These are phyloP conservation scores for Diversispora eburnea DNA, from an alignment of 192 early-diverging fungal genomes.

Conservation along the genomic window DNA sequence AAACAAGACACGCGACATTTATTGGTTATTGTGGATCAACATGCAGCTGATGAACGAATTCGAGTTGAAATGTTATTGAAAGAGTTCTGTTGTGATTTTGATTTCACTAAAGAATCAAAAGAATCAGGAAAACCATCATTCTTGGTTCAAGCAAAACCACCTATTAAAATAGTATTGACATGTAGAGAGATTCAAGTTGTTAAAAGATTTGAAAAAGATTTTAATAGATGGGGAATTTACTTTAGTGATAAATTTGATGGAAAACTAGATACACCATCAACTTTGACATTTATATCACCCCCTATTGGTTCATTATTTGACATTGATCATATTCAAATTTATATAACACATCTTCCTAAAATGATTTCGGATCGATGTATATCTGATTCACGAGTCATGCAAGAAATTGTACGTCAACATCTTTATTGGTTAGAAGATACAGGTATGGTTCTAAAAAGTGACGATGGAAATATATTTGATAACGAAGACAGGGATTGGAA, in stretches of 20 bases:
- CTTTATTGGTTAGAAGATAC: constrained; percentile 44
- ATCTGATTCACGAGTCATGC: constrained; percentile 42
- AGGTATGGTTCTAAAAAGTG: background rate
- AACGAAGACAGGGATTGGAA: constrained; percentile 19
- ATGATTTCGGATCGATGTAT: constrained; percentile 63
- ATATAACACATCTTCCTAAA: constrained; percentile 47
- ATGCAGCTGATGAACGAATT: constrained; percentile 77
- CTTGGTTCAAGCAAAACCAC: constrained; percentile 41
- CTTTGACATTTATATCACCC: background rate
- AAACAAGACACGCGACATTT: background rate
- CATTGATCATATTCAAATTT: constrained; percentile 28
- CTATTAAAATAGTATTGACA: constrained; percentile 38
- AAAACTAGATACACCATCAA: background rate
- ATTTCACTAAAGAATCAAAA: background rate
- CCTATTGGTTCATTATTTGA: constrained; percentile 4
- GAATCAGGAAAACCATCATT: too few relatives aligned
- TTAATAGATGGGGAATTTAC: constrained; percentile 16
- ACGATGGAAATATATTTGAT: background rate
- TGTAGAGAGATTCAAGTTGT: constrained; percentile 37
- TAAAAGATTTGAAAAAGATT: constrained; percentile 21
- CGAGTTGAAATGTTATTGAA: constrained; percentile 56
- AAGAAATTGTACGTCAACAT: constrained; percentile 51
- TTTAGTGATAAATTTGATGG: background rate
- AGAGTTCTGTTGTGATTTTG: constrained; percentile 33
- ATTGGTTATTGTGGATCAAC: constrained; percentile 69